Conservation (phyloP, 306 rosid genomes). For the Phaseolus lunatus region DNA sequence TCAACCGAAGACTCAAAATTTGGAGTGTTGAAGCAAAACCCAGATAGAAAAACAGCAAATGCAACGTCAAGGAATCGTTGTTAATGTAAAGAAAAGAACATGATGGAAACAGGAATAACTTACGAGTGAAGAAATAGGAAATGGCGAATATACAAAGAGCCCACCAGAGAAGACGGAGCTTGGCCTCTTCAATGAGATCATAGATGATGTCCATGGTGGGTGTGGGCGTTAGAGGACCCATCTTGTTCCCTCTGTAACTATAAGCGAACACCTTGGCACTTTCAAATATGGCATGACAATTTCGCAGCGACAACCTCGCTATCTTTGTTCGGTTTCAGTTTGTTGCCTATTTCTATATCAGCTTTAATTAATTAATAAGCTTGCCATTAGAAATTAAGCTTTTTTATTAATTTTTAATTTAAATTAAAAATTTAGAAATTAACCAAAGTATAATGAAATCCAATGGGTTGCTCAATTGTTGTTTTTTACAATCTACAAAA, state of each 20-base stretch:
- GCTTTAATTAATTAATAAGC: not conserved
- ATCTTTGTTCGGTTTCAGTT: slow-evolving; percentile 43
- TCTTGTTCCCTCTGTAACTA: slow-evolving; percentile 42
- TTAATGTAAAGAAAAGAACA: slow-evolving; percentile 5
- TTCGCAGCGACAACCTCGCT: slow-evolving; percentile 46
- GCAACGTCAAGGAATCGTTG: slow-evolving; percentile 19
- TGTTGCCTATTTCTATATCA: slow-evolving; percentile 7
- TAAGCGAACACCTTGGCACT: slow-evolving; percentile 40
- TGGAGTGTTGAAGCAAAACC: slow-evolving; percentile 14
- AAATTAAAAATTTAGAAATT: too few relatives aligned
- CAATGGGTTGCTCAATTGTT: too few relatives aligned
- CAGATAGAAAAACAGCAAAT: slow-evolving; percentile 10
- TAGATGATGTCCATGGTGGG: slow-evolving; percentile 57
- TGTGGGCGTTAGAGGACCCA: slow-evolving; percentile 51
- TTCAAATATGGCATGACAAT: slow-evolving; percentile 36
- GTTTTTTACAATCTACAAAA: too few relatives aligned
- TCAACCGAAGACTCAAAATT: not conserved
- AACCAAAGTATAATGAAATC: too few relatives aligned
- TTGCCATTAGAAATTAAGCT: not conserved
- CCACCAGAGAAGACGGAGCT: slow-evolving; percentile 95
- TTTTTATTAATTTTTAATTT: too few relatives aligned
- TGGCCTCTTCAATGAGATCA: slow-evolving; percentile 94
- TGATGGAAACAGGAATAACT: slow-evolving; percentile 45
- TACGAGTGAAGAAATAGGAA: slow-evolving; percentile 92
- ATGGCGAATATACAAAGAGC: slow-evolving; percentile 79